A percentile compares a stretch with the other conserved stretches of the same genome.
These are phyloP conservation scores for Apiospora aurea DNA, from an alignment of 2,329 filamentous ascomycete species.

Conservation along the genomic window DNA sequence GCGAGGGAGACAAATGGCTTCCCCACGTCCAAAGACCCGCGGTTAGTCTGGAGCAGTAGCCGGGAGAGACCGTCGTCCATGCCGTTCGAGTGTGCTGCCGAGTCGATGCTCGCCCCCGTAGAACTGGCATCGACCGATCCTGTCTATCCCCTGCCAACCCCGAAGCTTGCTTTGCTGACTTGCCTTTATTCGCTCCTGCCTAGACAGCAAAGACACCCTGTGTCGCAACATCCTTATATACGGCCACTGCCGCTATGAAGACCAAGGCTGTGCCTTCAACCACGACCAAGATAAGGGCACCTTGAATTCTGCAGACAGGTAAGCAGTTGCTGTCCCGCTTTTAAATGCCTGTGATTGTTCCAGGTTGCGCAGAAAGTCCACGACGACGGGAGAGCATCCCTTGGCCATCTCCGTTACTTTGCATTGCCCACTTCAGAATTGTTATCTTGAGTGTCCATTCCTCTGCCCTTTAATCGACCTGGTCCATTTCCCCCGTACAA, in stretches of 20 bases:
- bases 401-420: neutral
- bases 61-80: neutral
- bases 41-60: conserved; percentile 37
- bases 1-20: conserved; percentile 44
- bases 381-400: neutral
- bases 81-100: neutral
- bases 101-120: neutral
- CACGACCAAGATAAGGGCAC: conserved; percentile 76
- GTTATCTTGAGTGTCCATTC: neutral
- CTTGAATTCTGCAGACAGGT: conserved; percentile 42
- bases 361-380: neutral
- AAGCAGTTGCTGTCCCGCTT: conserved; percentile 32
- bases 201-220: conserved; percentile 86
- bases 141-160: conserved; percentile 30
- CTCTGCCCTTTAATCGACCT: neutral
- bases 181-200: conserved; percentile 10
- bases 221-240: conserved; percentile 95
- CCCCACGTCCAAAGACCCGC: conserved; percentile 46
- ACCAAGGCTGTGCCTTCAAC: conserved; percentile 89
- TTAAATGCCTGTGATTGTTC: neutral
- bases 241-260: conserved; percentile 90
- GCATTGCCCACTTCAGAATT: neutral
- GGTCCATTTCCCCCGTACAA: neutral
- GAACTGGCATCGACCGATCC: neutral
- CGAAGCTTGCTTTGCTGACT: conserved; percentile 24